Conservation (phyloP, 179 eudicot species). For the Spinacia oleracea region DNA sequence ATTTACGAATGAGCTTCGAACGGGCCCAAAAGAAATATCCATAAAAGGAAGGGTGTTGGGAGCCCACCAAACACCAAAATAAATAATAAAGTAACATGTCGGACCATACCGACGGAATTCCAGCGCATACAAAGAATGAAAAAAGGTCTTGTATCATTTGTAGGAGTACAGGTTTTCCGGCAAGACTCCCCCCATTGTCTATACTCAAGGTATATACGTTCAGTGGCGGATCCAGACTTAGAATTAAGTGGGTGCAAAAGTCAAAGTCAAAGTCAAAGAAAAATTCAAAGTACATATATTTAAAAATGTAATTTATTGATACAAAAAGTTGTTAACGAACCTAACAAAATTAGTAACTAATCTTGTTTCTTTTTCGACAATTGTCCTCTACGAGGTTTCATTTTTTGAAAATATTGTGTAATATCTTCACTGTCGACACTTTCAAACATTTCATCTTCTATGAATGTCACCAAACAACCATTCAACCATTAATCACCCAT, state of each 20-base stretch:
- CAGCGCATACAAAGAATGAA: too few species aligned
- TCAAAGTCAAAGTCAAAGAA: neutral
- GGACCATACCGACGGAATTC: too few species aligned
- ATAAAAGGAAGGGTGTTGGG: too few species aligned
- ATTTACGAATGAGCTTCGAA: too few species aligned
- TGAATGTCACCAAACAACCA: conserved; percentile 19
- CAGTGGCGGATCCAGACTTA: neutral
- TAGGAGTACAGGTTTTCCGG: too few species aligned
- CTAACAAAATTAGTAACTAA: too few species aligned
- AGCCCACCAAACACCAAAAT: too few species aligned
- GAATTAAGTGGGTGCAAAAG: neutral
- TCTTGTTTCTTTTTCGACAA: neutral
- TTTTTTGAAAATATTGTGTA: neutral
- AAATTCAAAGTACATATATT: neutral
- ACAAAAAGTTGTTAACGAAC: neutral
- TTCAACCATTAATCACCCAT: conserved; percentile 21
- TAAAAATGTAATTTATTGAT: neutral
- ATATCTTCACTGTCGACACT: neutral
- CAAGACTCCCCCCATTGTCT: too few species aligned
- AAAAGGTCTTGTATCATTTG: too few species aligned
- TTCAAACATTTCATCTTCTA: neutral
- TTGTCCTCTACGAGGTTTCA: neutral
- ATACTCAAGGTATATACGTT: too few species aligned
- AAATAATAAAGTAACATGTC: too few species aligned
- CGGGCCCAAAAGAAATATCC: too few species aligned